Base-by-base conservation (phyloP, 2,329 filamentous ascomycete species). In the Tolypocladium endophyticum region DNA sequence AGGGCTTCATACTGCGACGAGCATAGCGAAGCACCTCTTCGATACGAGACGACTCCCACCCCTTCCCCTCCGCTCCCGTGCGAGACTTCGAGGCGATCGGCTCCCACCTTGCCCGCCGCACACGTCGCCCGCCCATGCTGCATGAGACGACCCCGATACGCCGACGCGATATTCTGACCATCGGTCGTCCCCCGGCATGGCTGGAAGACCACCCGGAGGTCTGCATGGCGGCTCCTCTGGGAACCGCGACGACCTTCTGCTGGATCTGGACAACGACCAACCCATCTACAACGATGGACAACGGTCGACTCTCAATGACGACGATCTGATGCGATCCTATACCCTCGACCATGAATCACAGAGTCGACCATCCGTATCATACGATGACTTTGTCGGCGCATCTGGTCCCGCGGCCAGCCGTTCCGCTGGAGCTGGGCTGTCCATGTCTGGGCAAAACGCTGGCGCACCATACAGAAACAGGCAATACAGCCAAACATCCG, bases 341-440 rank as follows among this genome's bases (percentile, higher is more conserved):
- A 83, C 88, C 69, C 85, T 88, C 70, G 81, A 89, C 68, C 84
- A 89, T 64, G 78, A 82, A 66, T 77, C 81, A 55, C 82, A 83
- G 62, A 67, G 85, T 60, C 88, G 93, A 65, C 90, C 92, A 58
- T 97, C 92, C 33, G 86, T 93, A 58, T 96, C 92, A 61, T 97
- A 97, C 75, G 93, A 97, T 79, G 89, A 94, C 68, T 97, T 97
- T 72, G 87, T 97, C 63, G 93, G 93, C 62, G 76, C 80, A 61
- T 74, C 79, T 58, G 78, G 81, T 56, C 60, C 67, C 41, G 72
- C 79, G 28, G 73, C 78, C 55, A 73, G 74, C 58, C 77, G 76
- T 64, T 74, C 77, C 50, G 60, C 69, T 65, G 61, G 70, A 67
- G 57, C 70, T 67, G 62, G 60, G 38, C 61, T 65, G 45, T 63